Conservation (phyloP, 331 rosid species). For the Cydonia oblonga region DNA sequence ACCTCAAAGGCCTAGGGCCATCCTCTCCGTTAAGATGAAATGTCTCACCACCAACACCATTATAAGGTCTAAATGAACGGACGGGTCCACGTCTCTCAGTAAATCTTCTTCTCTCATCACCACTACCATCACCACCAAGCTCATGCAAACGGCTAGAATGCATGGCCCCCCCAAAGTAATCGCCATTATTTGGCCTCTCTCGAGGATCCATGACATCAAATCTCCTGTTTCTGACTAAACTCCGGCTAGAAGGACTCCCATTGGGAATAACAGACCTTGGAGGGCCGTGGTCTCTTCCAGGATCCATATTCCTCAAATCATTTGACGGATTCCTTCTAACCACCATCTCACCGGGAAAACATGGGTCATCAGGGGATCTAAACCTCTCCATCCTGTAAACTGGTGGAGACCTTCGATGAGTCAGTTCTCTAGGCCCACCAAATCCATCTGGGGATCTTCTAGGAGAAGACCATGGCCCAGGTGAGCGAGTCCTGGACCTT, state of each 20-base stretch:
- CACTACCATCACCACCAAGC: slow-evolving; percentile 45
- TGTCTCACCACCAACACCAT: slow-evolving; percentile 40
- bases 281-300: slow-evolving; percentile 63
- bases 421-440: slow-evolving; percentile 60
- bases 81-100: slow-evolving; percentile 63
- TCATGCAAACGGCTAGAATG: slow-evolving; percentile 53
- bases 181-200: slow-evolving; percentile 45
- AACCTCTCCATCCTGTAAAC: slow-evolving; percentile 58
- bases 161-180: slow-evolving; percentile 56
- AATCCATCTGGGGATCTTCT: slow-evolving; percentile 73
- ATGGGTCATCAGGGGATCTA: slow-evolving; percentile 73
- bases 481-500: slow-evolving; percentile 71
- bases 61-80: slow-evolving; percentile 61
- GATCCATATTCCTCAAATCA: slow-evolving; percentile 60
- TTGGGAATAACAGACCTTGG: slow-evolving; percentile 47
- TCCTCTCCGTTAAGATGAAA: slow-evolving; percentile 55
- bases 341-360: slow-evolving; percentile 48
- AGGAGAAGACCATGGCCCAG: slow-evolving; percentile 73
- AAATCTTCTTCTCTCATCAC: slow-evolving; percentile 69
- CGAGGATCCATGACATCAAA: slow-evolving; percentile 55
- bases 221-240: slow-evolving; percentile 54
- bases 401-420: slow-evolving; percentile 56
- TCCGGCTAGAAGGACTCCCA: slow-evolving; percentile 55
- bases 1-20: slow-evolving; percentile 48
- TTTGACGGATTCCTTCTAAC: slow-evolving; percentile 57